Conservation (phyloP, 1,284 basidiomycete genomes). For the Papiliotrema fonsecae region DNA sequence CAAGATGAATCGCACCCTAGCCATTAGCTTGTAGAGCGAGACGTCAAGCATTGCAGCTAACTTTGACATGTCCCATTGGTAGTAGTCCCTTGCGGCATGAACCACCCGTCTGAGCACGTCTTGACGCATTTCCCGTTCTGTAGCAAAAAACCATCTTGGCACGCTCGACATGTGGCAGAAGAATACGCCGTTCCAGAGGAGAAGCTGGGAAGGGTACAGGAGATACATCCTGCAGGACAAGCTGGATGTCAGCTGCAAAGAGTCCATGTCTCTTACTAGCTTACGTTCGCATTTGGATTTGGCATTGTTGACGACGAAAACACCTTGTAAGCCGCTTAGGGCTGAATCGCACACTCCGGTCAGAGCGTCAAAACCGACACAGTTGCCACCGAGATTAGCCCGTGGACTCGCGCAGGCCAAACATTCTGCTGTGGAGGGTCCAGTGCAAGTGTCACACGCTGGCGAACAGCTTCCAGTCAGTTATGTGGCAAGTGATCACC, state of each 20-base stretch:
- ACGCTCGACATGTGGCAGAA: slow-evolving; percentile 38
- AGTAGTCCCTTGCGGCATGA: slow-evolving; percentile 19
- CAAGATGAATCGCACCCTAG: slow-evolving; percentile 48
- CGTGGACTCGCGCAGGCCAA: slow-evolving; percentile 36
- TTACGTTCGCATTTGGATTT: slow-evolving; percentile 48
- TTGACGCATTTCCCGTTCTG: slow-evolving; percentile 37
- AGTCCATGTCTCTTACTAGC: slow-evolving; percentile 6
- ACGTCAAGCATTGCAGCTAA: slow-evolving; percentile 20
- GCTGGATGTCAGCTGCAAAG: slow-evolving; percentile 23
- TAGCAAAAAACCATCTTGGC: slow-evolving; percentile 48
- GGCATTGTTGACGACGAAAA: slow-evolving; percentile 41
- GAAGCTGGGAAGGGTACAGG: slow-evolving; percentile 45
- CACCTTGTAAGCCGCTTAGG: slow-evolving; percentile 24
- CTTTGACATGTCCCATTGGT: slow-evolving; percentile 43
- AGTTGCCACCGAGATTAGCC: slow-evolving; percentile 34
- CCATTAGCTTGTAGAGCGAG: neutral
- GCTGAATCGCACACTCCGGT: slow-evolving; percentile 46
- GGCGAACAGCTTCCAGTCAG: slow-evolving; percentile 34
- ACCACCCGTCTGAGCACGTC: slow-evolving; percentile 39
- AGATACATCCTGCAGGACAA: slow-evolving; percentile 44
- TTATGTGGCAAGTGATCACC: no score
- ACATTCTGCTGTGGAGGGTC: slow-evolving; percentile 36
- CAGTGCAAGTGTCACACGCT: slow-evolving; percentile 45
- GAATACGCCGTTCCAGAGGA: slow-evolving; percentile 22
- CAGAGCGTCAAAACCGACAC: slow-evolving; percentile 40